Percentiles rank a stretch among this genome's conserved stretches.
These are phyloP conservation scores for Aphanoascus verrucosus DNA, from an alignment of 2,329 filamentous ascomycete genomes.

Conservation along the genomic window DNA sequence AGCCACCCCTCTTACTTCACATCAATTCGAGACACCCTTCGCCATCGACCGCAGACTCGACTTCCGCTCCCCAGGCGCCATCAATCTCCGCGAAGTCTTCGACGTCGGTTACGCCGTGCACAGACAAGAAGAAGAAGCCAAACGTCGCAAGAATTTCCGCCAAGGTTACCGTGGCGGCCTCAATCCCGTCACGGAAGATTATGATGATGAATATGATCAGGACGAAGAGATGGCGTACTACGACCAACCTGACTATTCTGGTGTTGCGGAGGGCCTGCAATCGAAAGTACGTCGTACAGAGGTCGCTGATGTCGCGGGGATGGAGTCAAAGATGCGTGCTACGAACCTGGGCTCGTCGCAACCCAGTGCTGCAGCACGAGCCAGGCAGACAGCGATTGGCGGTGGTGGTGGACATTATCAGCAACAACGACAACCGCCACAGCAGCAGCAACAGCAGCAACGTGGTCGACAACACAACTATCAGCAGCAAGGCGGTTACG, in stretches of 20 bases:
- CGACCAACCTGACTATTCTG: slow-evolving; percentile 27
- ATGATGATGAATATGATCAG: slow-evolving; percentile 53
- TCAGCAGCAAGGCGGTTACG: slow-evolving; percentile 56
- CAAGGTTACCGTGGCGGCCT: slow-evolving; percentile 57
- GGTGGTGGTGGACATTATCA: slow-evolving; percentile 18
- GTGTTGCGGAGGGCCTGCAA: slow-evolving; percentile 43
- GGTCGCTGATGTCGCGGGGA: slow-evolving; percentile 52
- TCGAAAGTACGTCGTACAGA: slow-evolving; percentile 56
- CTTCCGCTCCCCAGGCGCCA: slow-evolving; percentile 87
- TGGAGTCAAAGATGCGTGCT: slow-evolving; percentile 81
- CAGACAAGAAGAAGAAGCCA: slow-evolving; percentile 88
- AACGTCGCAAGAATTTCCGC: slow-evolving; percentile 73
- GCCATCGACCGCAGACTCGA: slow-evolving; percentile 61
- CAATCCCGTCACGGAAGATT: slow-evolving; percentile 55
- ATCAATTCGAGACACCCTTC: slow-evolving; percentile 46
- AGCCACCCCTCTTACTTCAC: slow-evolving; percentile 54
- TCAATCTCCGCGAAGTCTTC: slow-evolving; percentile 94
- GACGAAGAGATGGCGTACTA: slow-evolving; percentile 44
- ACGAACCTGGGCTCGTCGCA: slow-evolving; percentile 50
- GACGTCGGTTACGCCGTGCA: slow-evolving; percentile 98
- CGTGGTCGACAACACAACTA: slow-evolving; percentile 38
- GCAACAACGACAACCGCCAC: too few species aligned
- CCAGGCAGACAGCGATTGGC: slow-evolving; percentile 43
- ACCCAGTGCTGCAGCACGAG: slow-evolving; percentile 49
- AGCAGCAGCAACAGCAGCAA: slow-evolving; percentile 41